phyloP scores from a whole-genome alignment of 2,329 filamentous ascomycete genomes.

The Xylaria sp. region DNA sequence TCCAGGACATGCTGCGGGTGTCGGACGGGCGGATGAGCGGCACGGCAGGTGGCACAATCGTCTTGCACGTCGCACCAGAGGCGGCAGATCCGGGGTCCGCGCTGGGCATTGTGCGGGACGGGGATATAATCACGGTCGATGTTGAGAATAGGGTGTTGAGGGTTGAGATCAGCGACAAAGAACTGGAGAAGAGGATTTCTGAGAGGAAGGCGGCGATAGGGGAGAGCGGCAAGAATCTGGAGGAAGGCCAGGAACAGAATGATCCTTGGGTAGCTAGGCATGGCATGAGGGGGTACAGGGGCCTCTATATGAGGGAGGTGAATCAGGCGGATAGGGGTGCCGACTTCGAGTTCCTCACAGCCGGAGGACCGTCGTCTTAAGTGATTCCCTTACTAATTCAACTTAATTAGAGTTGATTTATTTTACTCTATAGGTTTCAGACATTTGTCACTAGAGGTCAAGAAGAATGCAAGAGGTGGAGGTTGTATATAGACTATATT shows the following conservation, averaged over 20 bases:
- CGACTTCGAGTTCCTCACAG: slow-evolving; percentile 71
- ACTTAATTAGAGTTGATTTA: not conserved
- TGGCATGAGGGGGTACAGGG: slow-evolving; percentile 64
- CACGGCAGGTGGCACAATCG: slow-evolving; percentile 88
- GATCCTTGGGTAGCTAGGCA: slow-evolving; percentile 56
- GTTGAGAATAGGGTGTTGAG: slow-evolving; percentile 70
- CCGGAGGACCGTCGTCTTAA: slow-evolving; percentile 47
- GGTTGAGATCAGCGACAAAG: slow-evolving; percentile 72
- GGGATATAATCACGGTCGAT: slow-evolving; percentile 83
- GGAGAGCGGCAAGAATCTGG: slow-evolving; percentile 63
- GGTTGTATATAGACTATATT: not conserved
- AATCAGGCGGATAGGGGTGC: slow-evolving; percentile 68
- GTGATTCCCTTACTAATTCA: not conserved
- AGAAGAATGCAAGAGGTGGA: not conserved
- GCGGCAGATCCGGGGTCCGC: slow-evolving; percentile 80
- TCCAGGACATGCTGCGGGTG: slow-evolving; percentile 83
- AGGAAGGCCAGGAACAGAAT: slow-evolving; percentile 72
- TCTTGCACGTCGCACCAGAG: slow-evolving; percentile 87
- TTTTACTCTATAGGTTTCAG: not conserved
- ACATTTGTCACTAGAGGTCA: not conserved
- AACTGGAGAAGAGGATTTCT: slow-evolving; percentile 70
- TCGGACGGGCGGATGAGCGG: slow-evolving; percentile 90
- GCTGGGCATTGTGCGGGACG: slow-evolving; percentile 78
- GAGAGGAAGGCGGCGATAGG: slow-evolving; percentile 64
- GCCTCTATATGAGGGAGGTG: slow-evolving; percentile 67